Percentiles rank a stretch among this genome's conserved stretches.
Conservation (phyloP, 768 basidiomycete genomes). For the Mycena metata region DNA sequence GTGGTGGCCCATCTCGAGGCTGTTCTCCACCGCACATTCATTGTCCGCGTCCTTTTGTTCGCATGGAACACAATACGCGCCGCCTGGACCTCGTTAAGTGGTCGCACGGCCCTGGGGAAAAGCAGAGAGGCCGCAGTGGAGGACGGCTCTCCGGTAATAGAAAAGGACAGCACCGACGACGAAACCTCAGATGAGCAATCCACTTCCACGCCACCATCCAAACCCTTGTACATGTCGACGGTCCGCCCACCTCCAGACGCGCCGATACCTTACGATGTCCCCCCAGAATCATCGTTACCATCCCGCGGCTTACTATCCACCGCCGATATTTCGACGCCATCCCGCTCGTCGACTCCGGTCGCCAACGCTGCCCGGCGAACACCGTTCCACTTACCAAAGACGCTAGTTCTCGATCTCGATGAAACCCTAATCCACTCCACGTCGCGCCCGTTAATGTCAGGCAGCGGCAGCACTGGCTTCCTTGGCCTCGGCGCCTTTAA, state of each 20-base stretch:
- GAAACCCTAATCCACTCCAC: slow-evolving; percentile 99
- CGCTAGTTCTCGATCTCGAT: slow-evolving; percentile 96
- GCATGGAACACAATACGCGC: slow-evolving; percentile 79
- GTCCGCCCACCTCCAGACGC: slow-evolving; percentile 21
- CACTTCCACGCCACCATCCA: slow-evolving; percentile 30
- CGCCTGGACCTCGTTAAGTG: slow-evolving; percentile 66
- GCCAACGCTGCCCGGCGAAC: slow-evolving; percentile 67
- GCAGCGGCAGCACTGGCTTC: slow-evolving; percentile 67
- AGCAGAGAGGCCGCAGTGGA: slow-evolving; percentile 30
- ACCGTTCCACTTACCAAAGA: slow-evolving; percentile 89
- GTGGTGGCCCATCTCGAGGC: slow-evolving; percentile 57
- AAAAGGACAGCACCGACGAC: slow-evolving; percentile 40
- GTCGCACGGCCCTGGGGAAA: slow-evolving; percentile 28
- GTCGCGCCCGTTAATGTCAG: slow-evolving; percentile 75
- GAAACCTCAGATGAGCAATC: slow-evolving; percentile 37
- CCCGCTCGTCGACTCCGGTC: slow-evolving; percentile 60
- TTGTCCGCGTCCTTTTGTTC: slow-evolving; percentile 76
- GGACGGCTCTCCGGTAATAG: slow-evolving; percentile 30
- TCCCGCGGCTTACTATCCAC: slow-evolving; percentile 14
- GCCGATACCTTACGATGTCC: slow-evolving; percentile 14
- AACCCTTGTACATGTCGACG: slow-evolving; percentile 45
- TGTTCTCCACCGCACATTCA: slow-evolving; percentile 71
- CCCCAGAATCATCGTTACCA: slow-evolving; percentile 7
- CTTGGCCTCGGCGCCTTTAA: slow-evolving; percentile 69
- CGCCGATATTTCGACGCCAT: slow-evolving; percentile 44